A percentile compares a stretch with the other conserved stretches of the same genome.
Conservation (phyloP, 2,329 filamentous ascomycete genomes). For the Cucurbitaria berberidis region DNA sequence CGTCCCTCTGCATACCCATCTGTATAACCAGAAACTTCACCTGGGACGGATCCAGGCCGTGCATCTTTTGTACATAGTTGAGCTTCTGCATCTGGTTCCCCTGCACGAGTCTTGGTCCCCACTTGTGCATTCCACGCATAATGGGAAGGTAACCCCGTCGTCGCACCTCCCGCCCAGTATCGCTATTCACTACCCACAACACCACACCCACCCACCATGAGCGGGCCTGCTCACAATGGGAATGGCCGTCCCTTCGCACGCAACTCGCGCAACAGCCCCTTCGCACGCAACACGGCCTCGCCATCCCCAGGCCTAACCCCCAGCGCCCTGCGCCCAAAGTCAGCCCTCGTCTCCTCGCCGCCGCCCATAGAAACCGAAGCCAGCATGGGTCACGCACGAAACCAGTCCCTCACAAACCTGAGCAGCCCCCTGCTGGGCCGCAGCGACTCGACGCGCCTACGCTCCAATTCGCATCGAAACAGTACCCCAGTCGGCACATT, state of each 20-base stretch:
- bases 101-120: slow-evolving; percentile 11
- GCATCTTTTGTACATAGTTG: slow-evolving; percentile 39
- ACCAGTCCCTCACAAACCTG: slow-evolving; percentile 68
- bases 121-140: slow-evolving; percentile 25
- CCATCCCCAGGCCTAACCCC: slow-evolving; percentile 61
- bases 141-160: slow-evolving; percentile 32
- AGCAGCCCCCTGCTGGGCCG: slow-evolving; percentile 39
- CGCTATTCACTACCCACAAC: slow-evolving; percentile 17
- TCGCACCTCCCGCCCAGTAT: slow-evolving; percentile 29
- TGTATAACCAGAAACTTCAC: slow-evolving; percentile 12
- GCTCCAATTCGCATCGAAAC: slow-evolving; percentile 69
- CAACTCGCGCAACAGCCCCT: slow-evolving; percentile 77
- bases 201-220: slow-evolving; percentile 59
- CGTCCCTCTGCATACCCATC: slow-evolving; percentile 18
- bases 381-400: slow-evolving; percentile 65
- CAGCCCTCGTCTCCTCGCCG: slow-evolving; percentile 72
- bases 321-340: slow-evolving; percentile 70
- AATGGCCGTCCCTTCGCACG: slow-evolving; percentile 67
- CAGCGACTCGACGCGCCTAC: slow-evolving; percentile 46
- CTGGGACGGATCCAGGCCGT: slow-evolving; percentile 8
- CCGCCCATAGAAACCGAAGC: slow-evolving; percentile 55
- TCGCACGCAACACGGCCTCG: slow-evolving; percentile 70
- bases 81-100: slow-evolving; percentile 17
- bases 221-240: slow-evolving; percentile 63
- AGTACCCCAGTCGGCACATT: slow-evolving; percentile 79